Base-by-base conservation (phyloP, 2,329 filamentous ascomycete genomes). In the Penicillium sp. region DNA sequence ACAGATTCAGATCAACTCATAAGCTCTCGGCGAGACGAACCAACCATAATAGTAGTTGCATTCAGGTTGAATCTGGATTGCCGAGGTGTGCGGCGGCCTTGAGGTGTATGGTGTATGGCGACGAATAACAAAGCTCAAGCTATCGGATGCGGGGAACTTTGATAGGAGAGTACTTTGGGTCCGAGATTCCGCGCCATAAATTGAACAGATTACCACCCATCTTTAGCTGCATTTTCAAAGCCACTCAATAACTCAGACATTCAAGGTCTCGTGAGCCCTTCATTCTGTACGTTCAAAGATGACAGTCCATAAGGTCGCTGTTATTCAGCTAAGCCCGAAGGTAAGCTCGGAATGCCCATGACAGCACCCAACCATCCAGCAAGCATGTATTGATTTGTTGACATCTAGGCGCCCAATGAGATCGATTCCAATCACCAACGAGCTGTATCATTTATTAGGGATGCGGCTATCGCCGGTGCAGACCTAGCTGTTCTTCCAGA, bases 401-500 rank as follows among this genome's bases (percentile, higher is more conserved):
- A 57, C 13, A 3, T n/a, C 5, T n/a, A 37, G 17, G 10, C 6
- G 15, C 24, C 44, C 22, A 57, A 40, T 38, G 55, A 19, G 22
- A 57, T 57, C 6, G 55, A 57, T 35, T 38, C 55, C 19, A 68
- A 68, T 37, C 61, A 60, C n/a, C 55, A 49, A 40, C 71, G 75
- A 47, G 77, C 79, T 13, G 69, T 73, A 19, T 44, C 66, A 26
- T 79, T 80, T 62, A 82, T 85, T 67, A 77, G 78, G 50, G 69
- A 78, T 19, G 82, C 82, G 10, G 81, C 82, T 10, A 67, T 73
- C 0, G 71, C 78, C 35, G 78, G 77, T 3, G 80, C 78, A 44
- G 73, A 86, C 44, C 76, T 90, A 3, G 88, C 84, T n/a, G 83
- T 89, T 4, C 63, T 86, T 0, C 84, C 82, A 1, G 84, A 86